phyloP scores from a whole-genome alignment of 2,329 filamentous ascomycete species.

The Fusarium chaquense region DNA sequence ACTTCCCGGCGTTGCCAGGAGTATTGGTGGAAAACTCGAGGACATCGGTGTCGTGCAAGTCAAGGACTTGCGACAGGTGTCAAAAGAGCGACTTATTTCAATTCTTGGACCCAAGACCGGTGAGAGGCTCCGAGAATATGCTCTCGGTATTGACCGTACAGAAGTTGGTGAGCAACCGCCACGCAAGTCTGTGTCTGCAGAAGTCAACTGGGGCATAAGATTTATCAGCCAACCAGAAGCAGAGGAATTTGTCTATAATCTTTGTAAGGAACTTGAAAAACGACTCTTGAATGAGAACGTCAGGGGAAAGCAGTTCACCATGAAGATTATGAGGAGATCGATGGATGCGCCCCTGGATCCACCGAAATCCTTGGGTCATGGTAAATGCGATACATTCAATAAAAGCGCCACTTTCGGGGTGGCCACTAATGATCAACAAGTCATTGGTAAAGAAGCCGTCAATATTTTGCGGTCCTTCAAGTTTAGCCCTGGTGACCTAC shows the following conservation, averaged over 20 bases:
- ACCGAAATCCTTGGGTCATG: slow-evolving; percentile 92
- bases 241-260: slow-evolving; percentile 87
- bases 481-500: slow-evolving; percentile 91
- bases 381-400: slow-evolving; percentile 94
- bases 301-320: slow-evolving; percentile 86
- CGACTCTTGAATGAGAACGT: slow-evolving; percentile 85
- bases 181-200: slow-evolving; percentile 94
- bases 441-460: slow-evolving; percentile 85
- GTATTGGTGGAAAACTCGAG: slow-evolving; percentile 87
- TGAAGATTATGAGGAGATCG: slow-evolving; percentile 94
- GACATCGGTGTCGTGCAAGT: slow-evolving; percentile 86
- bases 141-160: slow-evolving; percentile 84
- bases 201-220: slow-evolving; percentile 98
- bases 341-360: slow-evolving; percentile 90
- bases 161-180: slow-evolving; percentile 89
- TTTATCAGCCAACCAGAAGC: slow-evolving; percentile 94
- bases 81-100: slow-evolving; percentile 79
- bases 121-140: slow-evolving; percentile 89
- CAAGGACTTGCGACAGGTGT: slow-evolving; percentile 81
- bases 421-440: slow-evolving; percentile 79
- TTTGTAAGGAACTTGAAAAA: slow-evolving; percentile 86
- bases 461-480: slow-evolving; percentile 83
- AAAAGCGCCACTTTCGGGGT: slow-evolving; percentile 87
- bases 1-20: slow-evolving; percentile 92
- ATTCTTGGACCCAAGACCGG: slow-evolving; percentile 91